Conservation (phyloP, 1,284 basidiomycete species). For the Moesziomyces parantarcticus region DNA sequence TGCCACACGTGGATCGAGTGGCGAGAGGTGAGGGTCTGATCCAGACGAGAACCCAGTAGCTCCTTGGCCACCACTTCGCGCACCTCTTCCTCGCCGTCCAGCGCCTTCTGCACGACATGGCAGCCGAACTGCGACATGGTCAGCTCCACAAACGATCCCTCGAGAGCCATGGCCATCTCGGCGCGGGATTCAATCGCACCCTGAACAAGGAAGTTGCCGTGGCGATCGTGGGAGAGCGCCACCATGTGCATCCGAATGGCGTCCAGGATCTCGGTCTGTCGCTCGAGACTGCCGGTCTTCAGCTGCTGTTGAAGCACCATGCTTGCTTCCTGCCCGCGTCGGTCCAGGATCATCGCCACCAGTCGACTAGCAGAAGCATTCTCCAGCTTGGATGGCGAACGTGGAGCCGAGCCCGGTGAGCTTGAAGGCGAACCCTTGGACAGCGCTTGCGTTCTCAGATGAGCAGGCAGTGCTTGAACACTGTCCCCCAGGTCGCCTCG, state of each 20-base stretch:
- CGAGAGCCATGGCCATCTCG: conserved; percentile 39
- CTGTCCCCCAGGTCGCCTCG: background rate
- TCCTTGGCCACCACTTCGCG: conserved; percentile 48
- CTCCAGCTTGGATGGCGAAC: conserved; percentile 19
- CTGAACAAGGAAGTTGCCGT: conserved; percentile 64
- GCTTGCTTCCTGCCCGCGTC: conserved; percentile 54
- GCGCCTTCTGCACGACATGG: conserved; percentile 58
- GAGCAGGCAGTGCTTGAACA: conserved; percentile 2
- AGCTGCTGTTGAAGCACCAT: conserved; percentile 61
- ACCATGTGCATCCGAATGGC: conserved; percentile 45
- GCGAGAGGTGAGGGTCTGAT: conserved; percentile 53
- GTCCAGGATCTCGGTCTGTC: conserved; percentile 38
- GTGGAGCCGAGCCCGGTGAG: conserved; percentile 11
- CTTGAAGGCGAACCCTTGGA: conserved; percentile 10
- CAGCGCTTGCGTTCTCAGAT: conserved; percentile 3
- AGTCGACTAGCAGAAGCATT: conserved; percentile 19
- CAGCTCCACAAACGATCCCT: conserved; percentile 50
- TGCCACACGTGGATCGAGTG: conserved; percentile 64
- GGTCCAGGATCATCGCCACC: conserved; percentile 37
- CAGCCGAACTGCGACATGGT: conserved; percentile 59
- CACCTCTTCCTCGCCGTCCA: conserved; percentile 46
- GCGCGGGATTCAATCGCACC: conserved; percentile 42
- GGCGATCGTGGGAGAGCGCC: conserved; percentile 50
- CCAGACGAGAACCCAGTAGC: conserved; percentile 50
- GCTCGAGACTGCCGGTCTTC: conserved; percentile 35